Conservation (phyloP, 441 rosid species). For the Populus trichocarpa region DNA sequence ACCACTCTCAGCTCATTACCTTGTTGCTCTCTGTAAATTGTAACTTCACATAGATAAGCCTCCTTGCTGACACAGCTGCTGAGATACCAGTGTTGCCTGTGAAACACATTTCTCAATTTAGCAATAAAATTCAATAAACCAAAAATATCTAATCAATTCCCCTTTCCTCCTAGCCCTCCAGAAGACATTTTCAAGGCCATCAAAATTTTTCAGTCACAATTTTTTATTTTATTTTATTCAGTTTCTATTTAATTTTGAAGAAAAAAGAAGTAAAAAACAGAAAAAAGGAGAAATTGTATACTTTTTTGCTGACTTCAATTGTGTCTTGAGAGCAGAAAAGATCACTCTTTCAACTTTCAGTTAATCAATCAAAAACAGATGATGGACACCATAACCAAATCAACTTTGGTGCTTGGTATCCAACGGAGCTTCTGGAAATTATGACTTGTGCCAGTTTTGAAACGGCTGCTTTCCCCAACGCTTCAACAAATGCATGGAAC, state of each 20-base stretch:
- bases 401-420: not conserved
- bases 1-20: not conserved
- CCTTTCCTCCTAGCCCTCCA: not conserved
- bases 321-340: not conserved
- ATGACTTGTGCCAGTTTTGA: slow-evolving; percentile 75
- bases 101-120: not conserved
- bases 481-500: slow-evolving; percentile 77
- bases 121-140: not conserved
- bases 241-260: not conserved
- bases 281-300: not conserved
- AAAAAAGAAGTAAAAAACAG: not conserved
- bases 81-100: not conserved
- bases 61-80: not conserved
- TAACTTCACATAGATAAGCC: not conserved
- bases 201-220: not conserved
- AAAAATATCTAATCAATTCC: not conserved
- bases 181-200: not conserved
- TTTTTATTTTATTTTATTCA: no score
- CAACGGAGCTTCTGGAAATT: slow-evolving; percentile 17
- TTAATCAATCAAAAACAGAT: slow-evolving; percentile 9
- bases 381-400: slow-evolving; percentile 13
- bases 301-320: not conserved
- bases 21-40: not conserved
- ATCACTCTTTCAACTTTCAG: slow-evolving; percentile 9
- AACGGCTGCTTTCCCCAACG: slow-evolving; percentile 90